Base-by-base conservation (phyloP, 2,329 filamentous ascomycete genomes). In the Xylaria hypoxylon region DNA sequence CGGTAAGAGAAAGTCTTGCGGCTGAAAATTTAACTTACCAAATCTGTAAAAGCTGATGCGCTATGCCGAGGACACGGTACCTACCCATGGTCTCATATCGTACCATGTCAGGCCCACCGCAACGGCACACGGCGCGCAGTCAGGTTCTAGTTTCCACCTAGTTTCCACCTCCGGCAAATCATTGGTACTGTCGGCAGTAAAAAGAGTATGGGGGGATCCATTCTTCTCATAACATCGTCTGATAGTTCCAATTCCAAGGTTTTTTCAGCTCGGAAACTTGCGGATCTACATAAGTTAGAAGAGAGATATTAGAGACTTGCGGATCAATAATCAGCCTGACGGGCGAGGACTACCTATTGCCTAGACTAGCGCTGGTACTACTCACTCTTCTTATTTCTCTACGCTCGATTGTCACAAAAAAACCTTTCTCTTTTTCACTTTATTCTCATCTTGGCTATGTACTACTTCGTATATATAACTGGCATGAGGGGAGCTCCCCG, bases 291-390 rank as follows among this genome's bases (percentile, higher is more conserved):
- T 31, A 53, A 38, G n/a, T 26, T n/a, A 19, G 50, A 52, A 38
- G 19, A 55, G 19, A 26, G 19, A 38, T 3, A 40, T 53, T n/a
- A 33, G 51, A 5, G 33, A 53, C 19, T 13, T 24, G 55, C 42
- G 55, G 55, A 58, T 58, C 55, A 58, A 58, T 6, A 35, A 58
- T 58, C 28, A 19, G 28, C 55, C 55, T 47, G 11, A 45, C 40
- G 24, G 44, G 5, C 35, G 5, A 13, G n/a, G n/a, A n/a, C n/a
- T n/a, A n/a, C n/a, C n/a, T n/a, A n/a, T n/a, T n/a, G n/a, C 10
- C 10, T 15, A 38, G 11, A 13, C 11, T 38, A 38, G 2, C 1
- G 13, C 35, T 38, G 15, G 35, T 11, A 17, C 33, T 55, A 22
- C 33, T 38, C 28, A 48, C 42, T 11, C 3, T 33, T 33, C 15